phyloP scores from a whole-genome alignment of 306 rosid species.

The Cucurbita moschata region DNA sequence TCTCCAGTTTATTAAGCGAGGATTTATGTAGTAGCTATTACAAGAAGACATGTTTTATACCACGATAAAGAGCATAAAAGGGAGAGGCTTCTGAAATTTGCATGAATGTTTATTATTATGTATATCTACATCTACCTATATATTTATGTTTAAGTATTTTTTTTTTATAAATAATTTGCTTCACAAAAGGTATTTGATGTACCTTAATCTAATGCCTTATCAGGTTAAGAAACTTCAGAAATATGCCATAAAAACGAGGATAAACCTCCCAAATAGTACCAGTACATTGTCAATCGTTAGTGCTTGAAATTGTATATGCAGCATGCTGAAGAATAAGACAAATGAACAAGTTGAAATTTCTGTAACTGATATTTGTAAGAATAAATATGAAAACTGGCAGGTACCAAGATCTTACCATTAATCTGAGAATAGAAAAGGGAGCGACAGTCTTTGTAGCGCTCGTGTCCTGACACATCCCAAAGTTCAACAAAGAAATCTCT shows the following conservation, averaged over 20 bases:
- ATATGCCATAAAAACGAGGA: not conserved
- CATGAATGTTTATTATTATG: not conserved
- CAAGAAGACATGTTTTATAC: too few species aligned
- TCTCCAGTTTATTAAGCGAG: too few species aligned
- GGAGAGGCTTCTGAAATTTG: too few species aligned
- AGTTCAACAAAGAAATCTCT: conserved; percentile 91
- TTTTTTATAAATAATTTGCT: not conserved
- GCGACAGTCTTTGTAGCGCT: conserved; percentile 86
- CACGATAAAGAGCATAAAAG: too few species aligned
- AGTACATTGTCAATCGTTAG: not conserved
- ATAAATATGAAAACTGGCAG: not conserved
- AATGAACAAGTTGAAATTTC: not conserved
- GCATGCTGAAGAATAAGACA: not conserved
- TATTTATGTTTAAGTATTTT: not conserved
- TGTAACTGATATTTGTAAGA: not conserved
- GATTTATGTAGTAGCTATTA: too few species aligned
- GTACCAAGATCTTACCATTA: conserved; percentile 45
- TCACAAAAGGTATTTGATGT: not conserved
- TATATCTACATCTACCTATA: not conserved
- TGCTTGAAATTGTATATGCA: not conserved
- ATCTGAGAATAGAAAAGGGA: conserved; percentile 86
- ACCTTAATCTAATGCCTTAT: too few species aligned
- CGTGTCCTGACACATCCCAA: conserved; percentile 98
- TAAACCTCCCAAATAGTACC: not conserved
- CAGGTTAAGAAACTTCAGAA: not conserved